Percentiles rank a stretch among this genome's conserved stretches.
phyloP scores from a whole-genome alignment of 2,329 filamentous ascomycete species.

The Fusarium citri region DNA sequence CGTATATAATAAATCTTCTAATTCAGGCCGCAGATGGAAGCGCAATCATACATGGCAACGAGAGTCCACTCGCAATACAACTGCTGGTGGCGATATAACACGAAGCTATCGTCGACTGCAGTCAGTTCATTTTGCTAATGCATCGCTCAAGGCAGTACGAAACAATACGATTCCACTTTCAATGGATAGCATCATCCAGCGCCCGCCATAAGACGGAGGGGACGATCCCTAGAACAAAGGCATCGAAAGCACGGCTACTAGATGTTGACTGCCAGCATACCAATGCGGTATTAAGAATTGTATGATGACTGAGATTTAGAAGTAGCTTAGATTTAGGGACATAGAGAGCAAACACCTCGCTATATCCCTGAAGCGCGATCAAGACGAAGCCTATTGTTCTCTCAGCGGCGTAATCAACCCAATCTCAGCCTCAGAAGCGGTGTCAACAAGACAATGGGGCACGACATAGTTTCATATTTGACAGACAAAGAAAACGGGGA shows the following conservation, averaged over 20 bases:
- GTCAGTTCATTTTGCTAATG: background rate
- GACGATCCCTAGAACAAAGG: conserved; percentile 3
- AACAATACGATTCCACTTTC: background rate
- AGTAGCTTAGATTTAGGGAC: background rate
- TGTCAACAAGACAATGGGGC: background rate
- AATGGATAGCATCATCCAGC: background rate
- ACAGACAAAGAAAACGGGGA: background rate
- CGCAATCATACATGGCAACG: background rate
- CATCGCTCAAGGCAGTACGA: background rate
- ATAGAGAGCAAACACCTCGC: conserved; percentile 3
- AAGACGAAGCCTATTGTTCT: conserved; percentile 17
- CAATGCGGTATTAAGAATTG: background rate
- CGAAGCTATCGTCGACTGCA: background rate
- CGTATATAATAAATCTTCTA: background rate
- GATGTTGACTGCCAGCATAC: background rate
- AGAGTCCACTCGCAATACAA: background rate
- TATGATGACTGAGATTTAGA: background rate
- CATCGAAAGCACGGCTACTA: background rate
- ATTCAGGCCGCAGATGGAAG: background rate
- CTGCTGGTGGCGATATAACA: background rate
- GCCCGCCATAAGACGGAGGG: background rate
- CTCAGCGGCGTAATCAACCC: background rate
- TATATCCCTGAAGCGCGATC: background rate
- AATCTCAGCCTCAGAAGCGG: conserved; percentile 3
- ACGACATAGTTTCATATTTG: background rate